phyloP scores from a whole-genome alignment of 2,329 filamentous ascomycete species.

The Atkinsonella texensis region DNA sequence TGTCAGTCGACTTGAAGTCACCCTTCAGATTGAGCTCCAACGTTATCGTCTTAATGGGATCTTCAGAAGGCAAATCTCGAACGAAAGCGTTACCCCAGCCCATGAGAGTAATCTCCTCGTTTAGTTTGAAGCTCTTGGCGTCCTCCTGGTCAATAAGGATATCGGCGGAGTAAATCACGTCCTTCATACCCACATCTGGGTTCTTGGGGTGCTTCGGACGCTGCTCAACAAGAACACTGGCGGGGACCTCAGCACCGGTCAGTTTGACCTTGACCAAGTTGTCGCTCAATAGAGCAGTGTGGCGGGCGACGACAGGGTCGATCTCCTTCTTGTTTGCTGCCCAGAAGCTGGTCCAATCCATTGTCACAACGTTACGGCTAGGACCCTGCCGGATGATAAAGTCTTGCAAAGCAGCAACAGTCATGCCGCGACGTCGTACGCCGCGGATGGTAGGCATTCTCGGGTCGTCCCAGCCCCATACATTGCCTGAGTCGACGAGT shows the following conservation, averaged over 20 bases:
- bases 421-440: constrained; percentile 67
- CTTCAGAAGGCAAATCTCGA: constrained; percentile 46
- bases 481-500: constrained; percentile 62
- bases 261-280: constrained; percentile 60
- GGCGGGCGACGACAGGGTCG: constrained; percentile 61
- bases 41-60: constrained; percentile 56
- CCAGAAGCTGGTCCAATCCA: constrained; percentile 73
- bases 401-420: constrained; percentile 64
- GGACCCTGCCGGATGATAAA: constrained; percentile 80
- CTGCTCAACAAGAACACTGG: constrained; percentile 53
- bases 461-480: constrained; percentile 79
- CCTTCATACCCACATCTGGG: constrained; percentile 70
- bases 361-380: constrained; percentile 69
- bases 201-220: constrained; percentile 89
- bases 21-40: constrained; percentile 84
- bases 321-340: constrained; percentile 71
- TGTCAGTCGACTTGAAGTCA: constrained; percentile 88
- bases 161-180: constrained; percentile 64
- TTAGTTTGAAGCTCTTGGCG: constrained; percentile 64
- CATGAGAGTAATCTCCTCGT: constrained; percentile 93
- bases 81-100: constrained; percentile 89
- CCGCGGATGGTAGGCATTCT: constrained; percentile 78
- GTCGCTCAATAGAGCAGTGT: constrained; percentile 60
- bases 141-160: constrained; percentile 81
- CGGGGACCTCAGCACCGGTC: constrained; percentile 54